A percentile compares a stretch with the other conserved stretches of the same genome.
Conservation (phyloP, 805 yeast species). For the Saturnispora serradocipensis region DNA sequence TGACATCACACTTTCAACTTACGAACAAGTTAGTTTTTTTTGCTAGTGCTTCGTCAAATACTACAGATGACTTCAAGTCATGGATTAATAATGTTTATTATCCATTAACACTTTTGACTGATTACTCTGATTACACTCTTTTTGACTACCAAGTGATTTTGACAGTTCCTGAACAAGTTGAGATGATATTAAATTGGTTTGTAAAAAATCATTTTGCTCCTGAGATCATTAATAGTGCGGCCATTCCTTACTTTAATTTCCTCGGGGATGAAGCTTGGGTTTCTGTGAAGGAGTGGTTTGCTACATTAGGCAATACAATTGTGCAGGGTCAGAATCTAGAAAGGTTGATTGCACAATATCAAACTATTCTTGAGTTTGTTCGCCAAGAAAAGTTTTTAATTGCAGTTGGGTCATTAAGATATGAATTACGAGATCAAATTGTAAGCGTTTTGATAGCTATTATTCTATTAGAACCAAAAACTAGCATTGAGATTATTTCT, state of each 20-base stretch:
- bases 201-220: constrained; percentile 4
- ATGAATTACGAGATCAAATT: constrained; percentile 9
- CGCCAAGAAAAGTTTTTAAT: constrained; percentile 18
- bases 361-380: constrained; percentile 13
- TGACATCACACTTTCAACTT: constrained; percentile 8
- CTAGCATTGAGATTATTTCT: constrained; percentile 18
- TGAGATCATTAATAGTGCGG: constrained; percentile 9
- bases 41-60: constrained; percentile 1
- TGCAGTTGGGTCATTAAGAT: constrained; percentile 2
- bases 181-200: constrained; percentile 12
- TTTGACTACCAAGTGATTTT: constrained; percentile 17
- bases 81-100: constrained; percentile 20
- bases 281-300: constrained; percentile 18
- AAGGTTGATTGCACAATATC: constrained; percentile 10
- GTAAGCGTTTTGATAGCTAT: constrained; percentile 15
- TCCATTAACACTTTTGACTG: constrained; percentile 17
- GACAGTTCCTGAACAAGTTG: constrained; percentile 15
- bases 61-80: constrained; percentile 7
- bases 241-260: constrained; percentile 18
- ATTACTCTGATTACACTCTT: constrained; percentile 12
- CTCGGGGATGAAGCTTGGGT: constrained; percentile 10
- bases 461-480: constrained; percentile 20
- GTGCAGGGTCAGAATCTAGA: constrained; percentile 3
- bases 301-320: constrained; percentile 11
- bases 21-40: constrained; percentile 1